Evolutionary conservation across 1,284 basidiomycete genomes (phyloP).

Genomic region (Rhizoctonia solani): DNA sequence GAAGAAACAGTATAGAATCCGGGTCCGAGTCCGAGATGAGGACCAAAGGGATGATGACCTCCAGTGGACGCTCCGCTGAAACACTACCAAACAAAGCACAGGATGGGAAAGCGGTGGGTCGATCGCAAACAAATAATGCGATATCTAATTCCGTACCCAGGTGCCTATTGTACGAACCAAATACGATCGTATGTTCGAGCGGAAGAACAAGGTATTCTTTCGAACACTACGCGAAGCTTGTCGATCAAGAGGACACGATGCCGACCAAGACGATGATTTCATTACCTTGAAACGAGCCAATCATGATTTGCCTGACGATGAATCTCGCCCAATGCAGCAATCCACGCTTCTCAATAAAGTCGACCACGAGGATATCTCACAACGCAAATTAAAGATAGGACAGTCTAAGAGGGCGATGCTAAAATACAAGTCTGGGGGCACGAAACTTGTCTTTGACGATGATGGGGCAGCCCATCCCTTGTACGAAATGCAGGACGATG

Average conservation of each 20-base stretch:
- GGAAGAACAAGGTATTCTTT: constrained; percentile 95
- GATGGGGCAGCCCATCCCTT: constrained; percentile 77
- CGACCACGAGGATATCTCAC: constrained; percentile 52
- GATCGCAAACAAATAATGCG: too few species aligned
- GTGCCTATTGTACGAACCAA: constrained; percentile 73
- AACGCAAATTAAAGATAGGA: constrained; percentile 70
- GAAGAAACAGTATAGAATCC: constrained; percentile 42
- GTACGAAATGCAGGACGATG: constrained; percentile 78
- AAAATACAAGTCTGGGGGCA: constrained; percentile 59
- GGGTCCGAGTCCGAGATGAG: constrained; percentile 46
- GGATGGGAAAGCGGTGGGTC: too few species aligned
- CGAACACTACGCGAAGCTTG: constrained; percentile 90
- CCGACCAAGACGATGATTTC: constrained; percentile 78
- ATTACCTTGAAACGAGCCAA: constrained; percentile 91
- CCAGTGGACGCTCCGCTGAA: too few species aligned
- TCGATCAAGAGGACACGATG: constrained; percentile 63
- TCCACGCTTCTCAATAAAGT: constrained; percentile 3
- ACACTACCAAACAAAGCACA: too few species aligned
- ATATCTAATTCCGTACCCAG: neutral
- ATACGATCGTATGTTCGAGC: constrained; percentile 97
- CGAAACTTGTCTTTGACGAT: constrained; percentile 84
- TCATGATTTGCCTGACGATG: constrained; percentile 63
- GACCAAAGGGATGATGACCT: too few species aligned
- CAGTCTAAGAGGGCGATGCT: constrained; percentile 77
- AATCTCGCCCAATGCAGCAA: neutral